Base-by-base conservation (phyloP, 768 basidiomycete genomes). In the Boletus rubropictus region DNA sequence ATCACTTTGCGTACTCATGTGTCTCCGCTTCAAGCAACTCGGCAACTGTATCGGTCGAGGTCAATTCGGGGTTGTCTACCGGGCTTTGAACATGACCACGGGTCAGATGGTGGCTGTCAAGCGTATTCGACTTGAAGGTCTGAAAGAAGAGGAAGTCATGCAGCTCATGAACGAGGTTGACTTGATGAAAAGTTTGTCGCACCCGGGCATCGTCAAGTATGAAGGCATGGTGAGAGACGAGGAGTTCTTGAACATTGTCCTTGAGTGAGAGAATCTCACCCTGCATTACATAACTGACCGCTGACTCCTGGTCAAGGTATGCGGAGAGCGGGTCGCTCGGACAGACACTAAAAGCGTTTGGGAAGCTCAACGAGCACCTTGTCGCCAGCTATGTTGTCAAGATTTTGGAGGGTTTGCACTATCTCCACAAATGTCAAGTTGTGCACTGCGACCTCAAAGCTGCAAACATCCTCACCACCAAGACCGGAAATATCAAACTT, bases 61-160 rank as follows among this genome's bases (percentile, higher is more conserved):
- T 7, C 95, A 98, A 70, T 98, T 97, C 65, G 95, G 95, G 24
- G 81, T 92, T 8, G 95, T 98, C 6, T 97, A 95, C 65, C 82
- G 91, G 12, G 94, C 95, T 11, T 74, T 99, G 48, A 94, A 99
- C 64, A 70, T 97, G 64, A 86, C 86, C 52, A 93, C 87, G 1
- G 95, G 95, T 14, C 89, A 95, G 66, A 95, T 90, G 81, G 93
- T 95, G n/a, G 95, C 95, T n/a, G 91, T 98, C 42, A 99, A 99
- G 71, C 84, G 91, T 25, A 95, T 99, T 57, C 75, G 86, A 42
- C 72, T 98, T 31, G 88, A 89, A 42, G 95, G 92, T 7, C 72
- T 96, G 60, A 86, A 86, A 64, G 93, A 96, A 66, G 84, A 83
- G 17, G 94, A 98, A 61, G 83, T 97, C 17, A 79, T 77, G 39